Base-by-base conservation (phyloP, 768 basidiomycete genomes). In the Pisolithus albus region DNA sequence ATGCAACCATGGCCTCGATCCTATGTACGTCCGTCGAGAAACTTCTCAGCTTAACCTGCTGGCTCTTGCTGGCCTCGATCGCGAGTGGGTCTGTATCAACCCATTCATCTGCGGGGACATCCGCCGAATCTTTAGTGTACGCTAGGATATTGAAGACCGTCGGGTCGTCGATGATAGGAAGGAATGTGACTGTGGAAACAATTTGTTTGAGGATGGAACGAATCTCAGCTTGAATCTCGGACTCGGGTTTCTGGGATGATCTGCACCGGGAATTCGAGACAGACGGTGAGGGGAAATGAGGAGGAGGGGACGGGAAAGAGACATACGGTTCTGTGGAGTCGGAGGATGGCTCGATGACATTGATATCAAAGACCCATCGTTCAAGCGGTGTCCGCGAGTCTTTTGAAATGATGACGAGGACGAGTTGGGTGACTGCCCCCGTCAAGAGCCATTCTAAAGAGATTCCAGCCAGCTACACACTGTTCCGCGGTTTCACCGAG, bases 21-120 rank as follows among this genome's bases (percentile, higher is more conserved):
- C 91, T 83, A 65, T 99, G 96, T n/a, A 94, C 83, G 67, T 97
- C 94, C 4, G 96, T 99, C 68, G 90, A 94, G 71, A 98, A 99
- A 64, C 83, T 93, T 60, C 95, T 76, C 72, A 99, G 79, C 70
- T 96, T 92, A 68, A 99, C 88, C 62, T 91, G 88, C 63, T 91
- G 88, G 64, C 85, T 89, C 72, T 94, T 93, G 61, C 88, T 85
- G 16, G 92, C 85, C 70, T 96, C 93, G 64, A 96, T 95, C 13
- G 88, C 84, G 47, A 91, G 75, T 8, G 92, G 88, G 67, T 96
- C 90, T 4, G 92, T 93, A 68, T 98, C 95, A 19, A 92, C 82
- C 96, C 96, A 99, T 63, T 95, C 92, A 49, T 88, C 84, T 7
- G 81, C 88, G 28, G 95, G 95, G 8, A 96, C 83, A 56, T 94